These are phyloP conservation scores for Apiotrichum brassicae DNA, from an alignment of 1,284 basidiomycete species.

Conservation along the genomic window DNA sequence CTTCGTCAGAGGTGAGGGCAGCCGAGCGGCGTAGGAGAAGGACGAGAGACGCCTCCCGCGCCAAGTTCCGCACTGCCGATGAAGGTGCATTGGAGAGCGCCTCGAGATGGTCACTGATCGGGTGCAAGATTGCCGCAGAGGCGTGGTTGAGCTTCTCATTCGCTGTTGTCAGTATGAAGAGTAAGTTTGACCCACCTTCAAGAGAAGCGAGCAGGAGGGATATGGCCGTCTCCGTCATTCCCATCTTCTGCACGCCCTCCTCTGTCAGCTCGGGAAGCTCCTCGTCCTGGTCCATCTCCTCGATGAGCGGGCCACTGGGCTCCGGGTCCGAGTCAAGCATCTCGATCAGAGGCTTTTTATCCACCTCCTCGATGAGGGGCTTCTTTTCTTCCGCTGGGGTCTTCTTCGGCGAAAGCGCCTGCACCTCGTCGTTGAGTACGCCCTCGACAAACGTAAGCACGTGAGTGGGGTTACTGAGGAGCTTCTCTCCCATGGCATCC, in stretches of 20 bases:
- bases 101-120: slow-evolving; percentile 64
- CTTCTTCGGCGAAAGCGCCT: slow-evolving; percentile 1
- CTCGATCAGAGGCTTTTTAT: slow-evolving; percentile 3
- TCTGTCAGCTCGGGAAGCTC: slow-evolving; percentile 13
- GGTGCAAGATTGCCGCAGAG: slow-evolving; percentile 59
- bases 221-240: slow-evolving; percentile 63
- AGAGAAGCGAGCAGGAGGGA: slow-evolving; percentile 71
- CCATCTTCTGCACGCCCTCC: slow-evolving; percentile 45
- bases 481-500: slow-evolving; percentile 57
- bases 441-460: slow-evolving; percentile 72
- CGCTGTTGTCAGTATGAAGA: slow-evolving; percentile 47
- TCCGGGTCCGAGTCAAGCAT: neutral
- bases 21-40: slow-evolving; percentile 23
- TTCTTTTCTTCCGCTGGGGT: neutral
- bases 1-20: slow-evolving; percentile 20
- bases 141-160: slow-evolving; percentile 61
- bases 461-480: slow-evolving; percentile 63
- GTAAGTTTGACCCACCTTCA: slow-evolving; percentile 56
- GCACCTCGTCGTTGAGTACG: slow-evolving; percentile 48
- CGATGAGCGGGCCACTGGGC: slow-evolving; percentile 14
- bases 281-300: slow-evolving; percentile 16
- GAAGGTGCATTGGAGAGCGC: slow-evolving; percentile 50
- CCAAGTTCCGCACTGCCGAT: slow-evolving; percentile 55
- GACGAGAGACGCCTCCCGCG: slow-evolving; percentile 55
- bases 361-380: slow-evolving; percentile 3